Base-by-base conservation (phyloP, 306 rosid genomes). In the Cucumis melo region DNA sequence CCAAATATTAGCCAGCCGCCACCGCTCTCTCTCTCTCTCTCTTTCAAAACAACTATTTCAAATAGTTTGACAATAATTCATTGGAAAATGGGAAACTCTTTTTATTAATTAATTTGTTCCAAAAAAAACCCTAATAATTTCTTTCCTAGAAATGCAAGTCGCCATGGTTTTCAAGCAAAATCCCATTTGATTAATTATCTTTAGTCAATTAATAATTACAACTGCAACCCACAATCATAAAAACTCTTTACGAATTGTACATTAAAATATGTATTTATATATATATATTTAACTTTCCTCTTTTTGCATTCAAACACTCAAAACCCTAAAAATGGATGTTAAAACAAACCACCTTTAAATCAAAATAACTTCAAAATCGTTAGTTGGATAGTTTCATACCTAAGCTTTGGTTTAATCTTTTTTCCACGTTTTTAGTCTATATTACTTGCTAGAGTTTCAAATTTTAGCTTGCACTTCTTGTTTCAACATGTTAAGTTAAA, bases 1-100 rank as follows among this genome's bases (percentile, higher is more conserved):
- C 83, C 48, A 66, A 74, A 71, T 67, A 86, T 54, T 34, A 32
- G 29, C 34, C 86, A 78, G 87, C 85, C 81, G 73, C 82, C 88
- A 84, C 79, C 54, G 4, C 42, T 76, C 66, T 75, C 84, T 76
- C 2, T 7, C 60, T 46, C 62, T 82, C 58, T 75, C 67, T 38
- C 64, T 57, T 48, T 62, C n/a, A 42, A 19, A 50, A 29, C 16
- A 48, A 51, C 39, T 48, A 44, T 68, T 68, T 21, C 57, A 20
- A 21, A 48, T 71, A 71, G 44, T 71, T 48, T 50, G 42, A 48
- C 76, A 67, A 63, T 15, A 66, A n/a, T 41, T 46, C 73, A 38
- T 66, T 41, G 73, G 73, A 41, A 66, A 66, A 67, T 67, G 54
- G 36, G 55, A 20, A 17, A 21, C 70, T 51, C 12, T 42, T 42